Base-by-base conservation (phyloP, 495 filamentous ascomycete genomes). In the Tuber magnatum region DNA sequence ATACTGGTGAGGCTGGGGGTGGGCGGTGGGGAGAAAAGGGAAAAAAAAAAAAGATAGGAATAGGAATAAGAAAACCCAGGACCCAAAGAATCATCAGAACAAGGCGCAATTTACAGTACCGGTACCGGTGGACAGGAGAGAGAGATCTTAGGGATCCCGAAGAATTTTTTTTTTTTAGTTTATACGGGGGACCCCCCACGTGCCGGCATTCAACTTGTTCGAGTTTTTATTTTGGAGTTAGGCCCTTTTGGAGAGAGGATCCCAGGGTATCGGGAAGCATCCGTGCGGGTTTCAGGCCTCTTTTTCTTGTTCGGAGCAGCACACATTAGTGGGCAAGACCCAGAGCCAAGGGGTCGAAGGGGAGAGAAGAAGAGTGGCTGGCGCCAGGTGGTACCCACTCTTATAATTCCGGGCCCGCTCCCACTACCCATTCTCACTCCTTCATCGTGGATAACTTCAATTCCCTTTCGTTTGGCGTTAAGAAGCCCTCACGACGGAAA, bases 181-280 rank as follows among this genome's bases (percentile, higher is more conserved):
- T 28, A 65, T 35, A 18, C 56, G 28, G 56, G 28, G 32, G 32
- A 65, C 56, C 56, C 56, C 56, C 56, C 56, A 65, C 56, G 16
- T 65, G 35, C 18, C 56, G 56, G 56, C 56, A 65, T 35, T 65
- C 56, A 65, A 35, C 56, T 65, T 3, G 28, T 65, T 65, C 56
- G 56, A 65, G 56, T 18, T 18, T 35, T 65, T 65, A 65, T 65
- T 65, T 65, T 65, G 56, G 56, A 65, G 56, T 65, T 65, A 65
- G 56, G 56, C 56, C 56, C 32, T 65, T 65, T 65, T 65, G 56
- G 56, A 65, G 14, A 5, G n/a, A 32, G 56, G 56, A 35, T 65
- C 75, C 77, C 77, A 79, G 70, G 77, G 77, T 79, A 79, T 77
- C 76, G 77, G 77, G 77, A 79, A 79, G 73, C 73, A 75, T 79